A percentile compares a stretch with the other conserved stretches of the same genome.
Conservation (phyloP, 192 early-diverging fungal species). For the Backusella macrospora region DNA sequence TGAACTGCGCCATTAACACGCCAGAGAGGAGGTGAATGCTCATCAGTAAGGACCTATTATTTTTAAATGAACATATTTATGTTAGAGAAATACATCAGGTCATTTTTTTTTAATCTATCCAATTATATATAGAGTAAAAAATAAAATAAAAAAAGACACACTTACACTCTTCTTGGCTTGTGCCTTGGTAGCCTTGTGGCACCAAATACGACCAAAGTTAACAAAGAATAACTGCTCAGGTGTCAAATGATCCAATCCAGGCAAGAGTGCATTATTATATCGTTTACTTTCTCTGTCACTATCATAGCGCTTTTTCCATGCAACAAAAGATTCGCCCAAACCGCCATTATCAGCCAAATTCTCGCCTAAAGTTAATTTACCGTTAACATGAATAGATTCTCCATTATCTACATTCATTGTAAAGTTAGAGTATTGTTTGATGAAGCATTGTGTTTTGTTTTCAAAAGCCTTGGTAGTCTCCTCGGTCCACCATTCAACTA, state of each 20-base stretch:
- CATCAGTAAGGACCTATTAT: conserved; percentile 61
- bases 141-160: no score
- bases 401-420: conserved; percentile 48
- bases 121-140: not conserved
- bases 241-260: conserved; percentile 56
- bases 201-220: conserved; percentile 74
- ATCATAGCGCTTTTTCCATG: conserved; percentile 43
- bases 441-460: conserved; percentile 57
- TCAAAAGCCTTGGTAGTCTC: conserved; percentile 56
- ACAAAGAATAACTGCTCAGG: conserved; percentile 70
- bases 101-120: not conserved
- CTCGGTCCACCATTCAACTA: conserved; percentile 71
- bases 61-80: not conserved
- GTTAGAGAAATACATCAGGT: not conserved
- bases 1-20: conserved; percentile 70
- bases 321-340: conserved; percentile 42
- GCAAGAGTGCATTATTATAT: conserved; percentile 34
- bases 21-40: conserved; percentile 65
- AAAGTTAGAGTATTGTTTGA: conserved; percentile 63
- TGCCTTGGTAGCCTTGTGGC: conserved; percentile 45
- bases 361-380: conserved; percentile 57
- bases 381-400: conserved; percentile 54
- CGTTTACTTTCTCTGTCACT: conserved; percentile 25
- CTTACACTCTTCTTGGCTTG: conserved; percentile 50
- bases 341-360: conserved; percentile 78